phyloP scores from a whole-genome alignment of 805 yeast species.

The Kuraishia cidri region DNA sequence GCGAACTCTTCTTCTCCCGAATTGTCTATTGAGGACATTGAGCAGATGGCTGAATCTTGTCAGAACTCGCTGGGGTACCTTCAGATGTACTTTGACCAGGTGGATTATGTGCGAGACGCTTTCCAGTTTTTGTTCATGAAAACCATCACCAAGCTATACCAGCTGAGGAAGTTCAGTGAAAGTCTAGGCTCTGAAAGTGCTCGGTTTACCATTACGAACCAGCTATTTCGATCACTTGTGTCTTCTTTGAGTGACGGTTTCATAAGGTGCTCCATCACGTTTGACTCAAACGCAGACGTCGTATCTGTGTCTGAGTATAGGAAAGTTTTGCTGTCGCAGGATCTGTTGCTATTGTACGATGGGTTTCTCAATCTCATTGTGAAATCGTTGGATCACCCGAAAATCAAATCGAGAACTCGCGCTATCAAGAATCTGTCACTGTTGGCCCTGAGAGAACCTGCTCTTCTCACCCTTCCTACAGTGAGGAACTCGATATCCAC shows the following conservation, averaged over 20 bases:
- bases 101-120: not conserved
- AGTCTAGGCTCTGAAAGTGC: too few species aligned
- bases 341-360: slow-evolving; percentile 27
- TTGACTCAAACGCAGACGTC: too few species aligned
- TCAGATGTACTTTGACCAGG: not conserved
- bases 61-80: not conserved
- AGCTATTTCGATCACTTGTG: not conserved
- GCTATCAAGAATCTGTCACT: slow-evolving; percentile 58
- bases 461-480: slow-evolving; percentile 35
- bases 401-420: slow-evolving; percentile 45
- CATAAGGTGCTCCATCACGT: not conserved
- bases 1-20: not conserved
- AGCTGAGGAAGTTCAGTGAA: not conserved
- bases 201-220: not conserved
- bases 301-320: slow-evolving; percentile 1
- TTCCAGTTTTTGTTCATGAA: slow-evolving; percentile 6
- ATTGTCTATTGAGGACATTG: not conserved
- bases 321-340: not conserved
- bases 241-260: not conserved
- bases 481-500: slow-evolving; percentile 44
- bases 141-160: not conserved
- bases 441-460: slow-evolving; percentile 43
- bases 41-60: too few species aligned
- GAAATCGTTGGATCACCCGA: slow-evolving; percentile 35
- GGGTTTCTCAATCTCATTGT: slow-evolving; percentile 41